Evolutionary conservation across 306 rosid species (phyloP), one percentile per base, ranked within the genome.

Genomic region (Cercis canadensis): DNA sequence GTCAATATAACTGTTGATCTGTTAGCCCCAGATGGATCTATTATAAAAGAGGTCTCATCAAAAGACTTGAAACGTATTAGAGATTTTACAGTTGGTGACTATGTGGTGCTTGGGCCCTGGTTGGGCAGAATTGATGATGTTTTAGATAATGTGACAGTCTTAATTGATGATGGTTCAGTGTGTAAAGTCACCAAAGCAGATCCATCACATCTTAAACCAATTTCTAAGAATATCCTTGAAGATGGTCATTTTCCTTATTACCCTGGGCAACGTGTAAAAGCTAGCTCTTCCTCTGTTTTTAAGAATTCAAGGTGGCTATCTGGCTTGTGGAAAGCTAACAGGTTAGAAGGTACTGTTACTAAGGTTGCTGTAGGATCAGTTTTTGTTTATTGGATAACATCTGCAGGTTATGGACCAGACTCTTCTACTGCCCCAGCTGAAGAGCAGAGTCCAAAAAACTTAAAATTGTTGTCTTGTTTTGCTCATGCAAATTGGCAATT

Each of bases 241-340:
- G 97, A 95, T 62, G 97, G 88, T 49, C 93, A 91, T 82, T 95
- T 86, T 70, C 95, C 99, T 59, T 95, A 91, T 75, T 95, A 95
- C 82, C 99, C 99, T 34, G 99, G 99, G 43, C 99, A 91, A 81
- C 96, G 96, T 59, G 96, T 95, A 67, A 95, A 78, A 81, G 97
- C 97, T 44, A 86, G 90, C 70, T 94, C 97, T 34, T 93, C 98
- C 60, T 74, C 99, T 34, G 88, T 91, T 81, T 95, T 95, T 82
- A 95, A 91, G 87, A 85, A 91, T 80, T 82, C 99, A 70, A 83
- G 89, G 69, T 95, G 99, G 99, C 79, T 91, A 78, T 95, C 97
- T 65, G 99, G 99, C 82, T 84, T 85, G 87, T 95, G 99, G 99
- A 95, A 86, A 84, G 87, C 96, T 64, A 91, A 80, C 72, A 87